Evolutionary conservation across 352 stramenopile genomes (phyloP).

Genomic region (Pythium insidiosum): DNA sequence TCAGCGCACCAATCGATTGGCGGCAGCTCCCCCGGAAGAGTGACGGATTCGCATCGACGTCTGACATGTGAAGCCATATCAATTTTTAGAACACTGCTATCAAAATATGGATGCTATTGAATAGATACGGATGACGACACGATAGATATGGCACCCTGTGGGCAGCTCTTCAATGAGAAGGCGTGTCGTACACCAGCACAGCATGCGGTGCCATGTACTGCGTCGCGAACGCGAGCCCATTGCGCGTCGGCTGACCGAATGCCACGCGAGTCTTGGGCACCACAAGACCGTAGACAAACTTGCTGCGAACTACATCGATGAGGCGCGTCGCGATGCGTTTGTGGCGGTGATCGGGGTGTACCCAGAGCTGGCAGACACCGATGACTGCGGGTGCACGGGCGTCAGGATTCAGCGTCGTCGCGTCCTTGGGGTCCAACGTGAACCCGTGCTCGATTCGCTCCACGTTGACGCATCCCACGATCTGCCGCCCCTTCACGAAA

Average conservation of each 20-base stretch:
- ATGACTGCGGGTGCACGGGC: slow-evolving; percentile 30
- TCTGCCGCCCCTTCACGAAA: slow-evolving; percentile 43
- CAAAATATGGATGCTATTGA: too few species aligned
- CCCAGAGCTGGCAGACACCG: slow-evolving; percentile 68
- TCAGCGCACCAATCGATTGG: too few species aligned
- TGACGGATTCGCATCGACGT: too few species aligned
- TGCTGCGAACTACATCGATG: slow-evolving; percentile 50
- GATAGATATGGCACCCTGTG: too few species aligned
- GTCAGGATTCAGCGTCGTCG: background rate
- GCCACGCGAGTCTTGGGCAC: slow-evolving; percentile 40
- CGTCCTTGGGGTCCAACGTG: slow-evolving; percentile 15
- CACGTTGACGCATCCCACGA: slow-evolving; percentile 55
- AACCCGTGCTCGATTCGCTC: slow-evolving; percentile 43
- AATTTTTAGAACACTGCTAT: too few species aligned
- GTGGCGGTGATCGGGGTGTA: slow-evolving; percentile 38
- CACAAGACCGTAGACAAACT: slow-evolving; percentile 63
- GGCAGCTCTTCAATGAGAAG: too few species aligned
- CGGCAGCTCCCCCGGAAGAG: too few species aligned
- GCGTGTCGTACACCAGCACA: slow-evolving; percentile 44
- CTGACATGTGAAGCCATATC: too few species aligned
- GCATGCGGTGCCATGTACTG: slow-evolving; percentile 35
- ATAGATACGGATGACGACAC: too few species aligned
- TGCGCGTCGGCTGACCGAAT: slow-evolving; percentile 66
- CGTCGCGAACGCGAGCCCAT: slow-evolving; percentile 50
- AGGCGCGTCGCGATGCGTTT: slow-evolving; percentile 50